These are phyloP conservation scores for Calocybe cyanea DNA, from an alignment of 768 basidiomycete genomes.

Conservation along the genomic window DNA sequence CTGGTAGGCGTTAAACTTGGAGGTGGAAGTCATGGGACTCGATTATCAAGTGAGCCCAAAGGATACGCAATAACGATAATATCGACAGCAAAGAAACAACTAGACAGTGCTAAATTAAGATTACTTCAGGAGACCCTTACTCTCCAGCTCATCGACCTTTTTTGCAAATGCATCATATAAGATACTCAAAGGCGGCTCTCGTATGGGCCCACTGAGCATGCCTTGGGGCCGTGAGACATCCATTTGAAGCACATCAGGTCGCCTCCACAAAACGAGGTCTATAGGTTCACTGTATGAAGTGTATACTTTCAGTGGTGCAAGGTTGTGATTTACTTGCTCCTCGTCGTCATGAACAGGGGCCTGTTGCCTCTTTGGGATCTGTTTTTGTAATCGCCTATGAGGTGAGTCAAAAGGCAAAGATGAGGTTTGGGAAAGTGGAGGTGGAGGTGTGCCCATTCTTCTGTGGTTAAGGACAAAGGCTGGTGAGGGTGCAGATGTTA, in stretches of 20 bases:
- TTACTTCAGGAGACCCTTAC: constrained; percentile 2
- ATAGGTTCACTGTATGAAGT: constrained; percentile 1
- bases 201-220: constrained; percentile 7
- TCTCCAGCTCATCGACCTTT: constrained; percentile 12
- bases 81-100: no score
- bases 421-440: constrained; percentile 3
- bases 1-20: no score
- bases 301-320: constrained; percentile 14
- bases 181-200: constrained; percentile 17
- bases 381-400: constrained; percentile 13
- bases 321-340: constrained; percentile 11
- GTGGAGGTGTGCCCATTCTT: background rate
- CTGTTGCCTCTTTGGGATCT: constrained; percentile 7
- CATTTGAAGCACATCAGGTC: constrained; percentile 12
- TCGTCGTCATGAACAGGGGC: constrained; percentile 10
- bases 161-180: constrained; percentile 19
- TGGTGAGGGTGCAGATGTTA: constrained; percentile 2
- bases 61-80: no score
- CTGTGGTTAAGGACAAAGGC: constrained; percentile 1
- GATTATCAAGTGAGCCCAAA: no score
- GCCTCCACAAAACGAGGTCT: constrained; percentile 14
- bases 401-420: constrained; percentile 7
- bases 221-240: constrained; percentile 18
- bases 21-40: no score
- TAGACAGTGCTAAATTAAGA: no score